Evolutionary conservation across 2,329 filamentous ascomycete genomes (phyloP), one percentile per base, ranked within the genome.

Genomic region (Chaetomium olivaceum): DNA sequence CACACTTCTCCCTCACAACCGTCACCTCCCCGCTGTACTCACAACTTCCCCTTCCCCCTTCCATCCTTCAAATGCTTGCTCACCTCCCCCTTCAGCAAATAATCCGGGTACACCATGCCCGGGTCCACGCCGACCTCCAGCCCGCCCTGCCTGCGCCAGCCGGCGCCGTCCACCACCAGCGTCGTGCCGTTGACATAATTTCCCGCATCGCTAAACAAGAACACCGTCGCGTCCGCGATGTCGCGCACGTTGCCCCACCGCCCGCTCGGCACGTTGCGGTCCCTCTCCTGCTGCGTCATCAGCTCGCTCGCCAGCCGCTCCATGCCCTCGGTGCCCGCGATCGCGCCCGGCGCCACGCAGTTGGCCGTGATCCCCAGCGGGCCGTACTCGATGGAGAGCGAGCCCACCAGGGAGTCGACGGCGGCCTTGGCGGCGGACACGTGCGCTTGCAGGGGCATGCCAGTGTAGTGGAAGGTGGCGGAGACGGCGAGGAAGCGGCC

Each of bases 381-480:
- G 0, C 94, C 94, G 75, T 95, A 95, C 77, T 99, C 95, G 62
- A 99, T 86, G 1, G 92, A 88, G 0, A 96, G 87, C 5, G 87
- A 90, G 62, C 88, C 85, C 66, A 91, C 89, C 74, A 99, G 85
- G 1, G 92, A 89, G 78, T 99, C 94, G 12, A 99, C 88, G 19
- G 90, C 91, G 0, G 94, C 91, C 80, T 99, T 99, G 64, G 95
- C 94, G 1, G 93, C 93, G 2, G 89, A 84, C n/a, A 94, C 93
- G 78, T 98, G 94, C 1, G 91, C 86, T 77, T 98, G 95, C 71
- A 97, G 82, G 0, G 93, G 90, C 77, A 89, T 87, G 46, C 92
- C 93, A 0, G 90, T 90, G 80, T 94, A 97, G 80, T 98, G 94
- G 73, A 98, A 90, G 1, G 92, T 93, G 4, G 93, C 94, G 54